A percentile compares a stretch with the other conserved stretches of the same genome.
These are phyloP conservation scores for Trametes gibbosa DNA, from an alignment of 768 basidiomycete species.

Conservation along the genomic window DNA sequence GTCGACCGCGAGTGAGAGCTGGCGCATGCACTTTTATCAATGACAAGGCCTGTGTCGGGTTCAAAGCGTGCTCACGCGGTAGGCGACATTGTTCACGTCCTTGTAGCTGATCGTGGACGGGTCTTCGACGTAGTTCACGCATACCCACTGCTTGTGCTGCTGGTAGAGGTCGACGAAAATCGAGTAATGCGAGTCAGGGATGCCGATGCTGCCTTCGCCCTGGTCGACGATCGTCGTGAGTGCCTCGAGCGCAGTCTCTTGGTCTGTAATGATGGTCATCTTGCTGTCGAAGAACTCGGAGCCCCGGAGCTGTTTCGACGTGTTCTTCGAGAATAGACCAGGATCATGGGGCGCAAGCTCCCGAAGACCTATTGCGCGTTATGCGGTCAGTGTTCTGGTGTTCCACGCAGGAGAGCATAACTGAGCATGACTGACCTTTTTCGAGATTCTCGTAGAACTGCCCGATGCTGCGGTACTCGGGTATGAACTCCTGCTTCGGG, in stretches of 20 bases:
- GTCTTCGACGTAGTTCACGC: background rate
- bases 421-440: background rate
- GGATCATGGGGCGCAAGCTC: background rate
- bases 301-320: background rate
- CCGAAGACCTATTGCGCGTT: background rate
- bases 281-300: background rate
- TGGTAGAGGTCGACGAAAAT: background rate
- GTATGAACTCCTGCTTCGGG: background rate
- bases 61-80: background rate
- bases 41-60: background rate
- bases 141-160: background rate
- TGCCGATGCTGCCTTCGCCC: background rate
- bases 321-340: background rate
- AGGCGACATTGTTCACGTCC: background rate
- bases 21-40: background rate
- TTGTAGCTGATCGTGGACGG: background rate
- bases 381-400: background rate
- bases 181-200: background rate
- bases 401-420: background rate
- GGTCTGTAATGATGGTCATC: background rate
- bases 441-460: background rate
- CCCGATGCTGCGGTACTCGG: background rate
- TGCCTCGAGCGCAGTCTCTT: background rate
- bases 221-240: background rate
- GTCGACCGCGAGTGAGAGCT: background rate